phyloP scores from a whole-genome alignment of 2,329 filamentous ascomycete genomes.

The Colletotrichum tropicicola region DNA sequence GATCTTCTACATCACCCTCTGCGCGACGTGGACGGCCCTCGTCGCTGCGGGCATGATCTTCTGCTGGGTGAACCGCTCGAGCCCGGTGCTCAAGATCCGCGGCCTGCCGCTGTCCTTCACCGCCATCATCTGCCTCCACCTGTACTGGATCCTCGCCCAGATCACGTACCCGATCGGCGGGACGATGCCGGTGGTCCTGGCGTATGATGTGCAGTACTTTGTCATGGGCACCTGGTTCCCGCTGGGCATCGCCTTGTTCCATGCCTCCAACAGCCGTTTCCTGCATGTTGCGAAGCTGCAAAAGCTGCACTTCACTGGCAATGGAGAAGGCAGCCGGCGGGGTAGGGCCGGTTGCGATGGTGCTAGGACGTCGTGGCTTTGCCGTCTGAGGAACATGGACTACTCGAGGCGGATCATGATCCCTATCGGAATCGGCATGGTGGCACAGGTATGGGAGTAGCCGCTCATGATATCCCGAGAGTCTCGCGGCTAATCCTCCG shows the following conservation, averaged over 20 bases:
- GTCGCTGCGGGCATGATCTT: conserved; percentile 45
- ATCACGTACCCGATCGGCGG: conserved; percentile 51
- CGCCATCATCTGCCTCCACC: conserved; percentile 47
- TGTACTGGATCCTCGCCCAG: conserved; percentile 51
- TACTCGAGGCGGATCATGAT: conserved; percentile 51
- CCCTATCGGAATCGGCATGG: conserved; percentile 56
- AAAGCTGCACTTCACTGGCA: conserved; percentile 36
- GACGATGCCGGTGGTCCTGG: conserved; percentile 46
- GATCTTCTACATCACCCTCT: conserved; percentile 40
- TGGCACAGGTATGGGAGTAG: conserved; percentile 57
- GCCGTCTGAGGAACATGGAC: conserved; percentile 44
- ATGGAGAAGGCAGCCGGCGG: background rate
- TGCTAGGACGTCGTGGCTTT: conserved; percentile 41
- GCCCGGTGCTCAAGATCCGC: conserved; percentile 49
- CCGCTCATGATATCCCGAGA: too few relatives aligned
- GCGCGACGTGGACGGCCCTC: conserved; percentile 37
- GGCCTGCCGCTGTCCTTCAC: conserved; percentile 50
- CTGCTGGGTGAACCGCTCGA: conserved; percentile 42
- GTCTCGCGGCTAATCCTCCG: background rate
- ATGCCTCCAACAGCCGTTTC: conserved; percentile 63
- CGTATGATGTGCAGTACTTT: conserved; percentile 64
- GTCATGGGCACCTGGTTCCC: conserved; percentile 68
- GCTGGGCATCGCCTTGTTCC: conserved; percentile 66
- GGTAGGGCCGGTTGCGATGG: conserved; percentile 36
- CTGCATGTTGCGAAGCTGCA: conserved; percentile 59